Evolutionary conservation across 1,284 basidiomycete species (phyloP), one percentile per base, ranked within the genome.

Genomic region (Meripilus lineatus): DNA sequence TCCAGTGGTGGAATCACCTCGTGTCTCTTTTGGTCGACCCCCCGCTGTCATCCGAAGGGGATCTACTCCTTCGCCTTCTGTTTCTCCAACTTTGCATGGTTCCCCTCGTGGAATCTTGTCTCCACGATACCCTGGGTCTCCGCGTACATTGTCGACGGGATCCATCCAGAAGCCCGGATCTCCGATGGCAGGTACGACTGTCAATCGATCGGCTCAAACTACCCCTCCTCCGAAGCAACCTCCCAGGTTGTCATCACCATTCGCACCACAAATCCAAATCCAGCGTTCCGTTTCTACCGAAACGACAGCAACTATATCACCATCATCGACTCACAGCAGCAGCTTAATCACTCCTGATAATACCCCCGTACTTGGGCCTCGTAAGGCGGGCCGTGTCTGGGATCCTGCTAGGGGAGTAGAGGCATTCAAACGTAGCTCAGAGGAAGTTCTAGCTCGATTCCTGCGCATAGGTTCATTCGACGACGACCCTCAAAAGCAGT

Each of bases 381-480:
- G 58, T 20, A 63, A 58, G 40, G 49, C 56, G 13, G 74, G 71
- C 3, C 74, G 86, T 8, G 81, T 83, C 3, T 90, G 82, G 78
- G 84, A 91, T 57, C 85, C 88, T 15, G 79, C 83, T 10, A 76
- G 87, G 17, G 82, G 82, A 35, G 81, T 91, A 5, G 88, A 91
- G 44, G 54, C 84, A 30, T 89, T 91, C 65, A 91, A 89, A 63
- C 77, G 78, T 44, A 81, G 84, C 17, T 89, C 88, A 2, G 89
- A 93, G 58, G 84, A 91, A 55, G 86, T 89, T 13, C 69, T 92
- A 30, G 77, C 81, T 6, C 71, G 83, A 32, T 91, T 92, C 65
- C 66, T 91, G 67, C 80, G 76, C 54, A 82, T 83, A 72, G 80
- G 81, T 24, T 77, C 81, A 43, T 83, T 78, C 73, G 80, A 82